A percentile compares a stretch with the other conserved stretches of the same genome.
These are phyloP conservation scores for Pistacia atlantica DNA, from an alignment of 345 rosid genomes.

Conservation along the genomic window DNA sequence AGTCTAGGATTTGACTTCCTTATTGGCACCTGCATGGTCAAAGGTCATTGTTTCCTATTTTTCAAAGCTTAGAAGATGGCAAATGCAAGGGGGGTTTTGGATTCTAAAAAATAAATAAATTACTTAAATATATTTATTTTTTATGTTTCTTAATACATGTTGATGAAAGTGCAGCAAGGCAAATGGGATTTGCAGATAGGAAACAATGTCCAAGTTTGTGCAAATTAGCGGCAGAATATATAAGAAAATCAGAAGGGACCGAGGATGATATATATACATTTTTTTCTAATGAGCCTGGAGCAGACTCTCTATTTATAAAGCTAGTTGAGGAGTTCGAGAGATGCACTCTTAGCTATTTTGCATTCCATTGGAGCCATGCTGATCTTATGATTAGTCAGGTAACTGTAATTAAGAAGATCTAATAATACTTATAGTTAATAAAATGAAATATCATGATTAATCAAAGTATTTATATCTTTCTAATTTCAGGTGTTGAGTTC, in stretches of 20 bases:
- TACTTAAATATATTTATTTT: not conserved
- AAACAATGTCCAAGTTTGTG: conserved; percentile 80
- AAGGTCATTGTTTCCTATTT: too few relatives aligned
- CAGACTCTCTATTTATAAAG: conserved; percentile 73
- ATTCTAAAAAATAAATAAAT: too few relatives aligned
- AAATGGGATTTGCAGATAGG: conserved; percentile 78
- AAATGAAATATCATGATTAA: too few relatives aligned
- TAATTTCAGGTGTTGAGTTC: conserved; percentile 58
- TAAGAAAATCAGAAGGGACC: conserved; percentile 60
- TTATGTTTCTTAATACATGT: not conserved
- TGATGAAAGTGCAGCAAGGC: conserved; percentile 57
- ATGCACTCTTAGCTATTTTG: conserved; percentile 90
- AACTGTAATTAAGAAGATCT: conserved; percentile 36
- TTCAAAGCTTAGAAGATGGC: too few relatives aligned
- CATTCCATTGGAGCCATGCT: conserved; percentile 80
- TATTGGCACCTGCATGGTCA: too few relatives aligned
- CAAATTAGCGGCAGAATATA: conserved; percentile 84
- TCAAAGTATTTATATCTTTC: not conserved
- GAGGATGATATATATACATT: conserved; percentile 74
- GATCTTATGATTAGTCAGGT: conserved; percentile 83
- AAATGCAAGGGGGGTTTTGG: too few relatives aligned
- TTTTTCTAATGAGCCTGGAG: conserved; percentile 59
- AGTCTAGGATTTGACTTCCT: too few relatives aligned
- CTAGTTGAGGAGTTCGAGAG: conserved; percentile 93
- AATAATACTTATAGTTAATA: not conserved